Evolutionary conservation across 2,329 filamentous ascomycete species (phyloP).

Genomic region (Cytospora paraplurivora): DNA sequence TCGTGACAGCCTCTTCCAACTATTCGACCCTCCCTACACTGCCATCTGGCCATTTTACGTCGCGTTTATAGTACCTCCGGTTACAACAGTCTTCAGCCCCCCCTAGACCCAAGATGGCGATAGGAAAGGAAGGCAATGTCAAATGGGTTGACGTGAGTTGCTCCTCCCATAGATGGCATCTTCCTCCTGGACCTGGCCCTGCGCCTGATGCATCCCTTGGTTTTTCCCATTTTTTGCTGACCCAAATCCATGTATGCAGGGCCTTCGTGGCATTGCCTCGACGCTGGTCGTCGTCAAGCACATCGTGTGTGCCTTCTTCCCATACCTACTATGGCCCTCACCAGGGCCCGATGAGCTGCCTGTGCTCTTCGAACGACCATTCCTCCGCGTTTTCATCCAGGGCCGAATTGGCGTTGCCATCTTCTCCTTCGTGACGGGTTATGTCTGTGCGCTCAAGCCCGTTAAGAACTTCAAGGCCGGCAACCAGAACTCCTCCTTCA

Average conservation of each 20-base stretch:
- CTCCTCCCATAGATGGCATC: neutral
- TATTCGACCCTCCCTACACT: neutral
- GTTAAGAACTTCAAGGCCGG: constrained; percentile 25
- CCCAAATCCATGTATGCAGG: constrained; percentile 8
- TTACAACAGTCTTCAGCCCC: neutral
- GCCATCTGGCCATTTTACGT: neutral
- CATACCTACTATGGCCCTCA: constrained; percentile 27
- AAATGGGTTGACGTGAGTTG: constrained; percentile 30
- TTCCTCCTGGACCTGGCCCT: constrained; percentile 51
- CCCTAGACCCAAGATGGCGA: constrained; percentile 31
- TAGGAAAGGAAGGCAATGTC: constrained; percentile 29
- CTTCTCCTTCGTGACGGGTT: constrained; percentile 29
- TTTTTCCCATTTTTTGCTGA: constrained; percentile 44
- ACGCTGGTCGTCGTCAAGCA: constrained; percentile 29
- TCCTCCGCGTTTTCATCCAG: constrained; percentile 27
- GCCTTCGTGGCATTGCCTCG: constrained; percentile 29
- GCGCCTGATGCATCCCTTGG: too few relatives aligned
- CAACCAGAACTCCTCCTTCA: constrained; percentile 28
- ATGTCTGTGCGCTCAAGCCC: constrained; percentile 27
- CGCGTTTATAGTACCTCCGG: neutral
- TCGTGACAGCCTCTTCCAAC: neutral
- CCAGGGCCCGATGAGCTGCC: constrained; percentile 23
- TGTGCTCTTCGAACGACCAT: constrained; percentile 23
- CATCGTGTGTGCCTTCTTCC: constrained; percentile 27
- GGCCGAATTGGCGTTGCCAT: constrained; percentile 29